phyloP scores from a whole-genome alignment of 306 rosid genomes.

The barrel medic (Medicago truncatula) region MtrunA17r5.0-ANR NC_053045.1:33331001-33331500 shows the following conservation, averaged over 20 bases:
- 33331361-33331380: neutral
- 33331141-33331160: too few species aligned
- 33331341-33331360: neutral
- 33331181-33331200: neutral
- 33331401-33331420: too few species aligned
- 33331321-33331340: conserved; percentile 20
- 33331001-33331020: conserved; percentile 9
- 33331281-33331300: conserved; percentile 32
- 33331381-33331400: too few species aligned
- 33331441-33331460: too few species aligned
- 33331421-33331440: too few species aligned
- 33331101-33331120: too few species aligned
- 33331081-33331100: neutral
- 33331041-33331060: conserved; percentile 39
- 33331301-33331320: conserved; percentile 35
- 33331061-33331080: conserved; percentile 51
- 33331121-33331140: too few species aligned
- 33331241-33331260: neutral
- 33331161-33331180: too few species aligned
- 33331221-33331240: neutral
- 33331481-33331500: neutral
- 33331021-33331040: conserved; percentile 31
- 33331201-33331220: neutral
- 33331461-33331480: too few species aligned
- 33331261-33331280: neutral